Percentiles rank a stretch among this genome's conserved stretches.
Evolutionary conservation across 2,329 filamentous ascomycete species (phyloP).

Genomic region (Apiospora koreana): DNA sequence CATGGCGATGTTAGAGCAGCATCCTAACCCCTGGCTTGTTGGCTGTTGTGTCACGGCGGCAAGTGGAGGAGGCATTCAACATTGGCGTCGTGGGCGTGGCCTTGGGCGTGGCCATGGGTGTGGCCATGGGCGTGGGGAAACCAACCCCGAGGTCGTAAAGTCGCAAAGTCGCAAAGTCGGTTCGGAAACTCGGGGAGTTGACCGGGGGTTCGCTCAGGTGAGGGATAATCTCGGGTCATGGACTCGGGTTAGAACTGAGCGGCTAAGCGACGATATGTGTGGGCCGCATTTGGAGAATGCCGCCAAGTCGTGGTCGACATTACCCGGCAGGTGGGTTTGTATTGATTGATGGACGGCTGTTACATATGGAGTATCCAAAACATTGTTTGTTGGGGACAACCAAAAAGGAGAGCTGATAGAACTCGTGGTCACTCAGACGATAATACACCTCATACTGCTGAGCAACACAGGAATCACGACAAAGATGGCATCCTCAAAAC

Average conservation of each 20-base stretch:
- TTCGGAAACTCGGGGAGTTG: background rate
- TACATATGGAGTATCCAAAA: background rate
- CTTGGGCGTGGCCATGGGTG: no score
- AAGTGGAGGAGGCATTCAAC: background rate
- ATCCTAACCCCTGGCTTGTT: background rate
- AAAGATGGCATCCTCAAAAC: slow-evolving; percentile 26
- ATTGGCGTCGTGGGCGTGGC: no score
- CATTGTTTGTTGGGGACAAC: background rate
- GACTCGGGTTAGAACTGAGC: background rate
- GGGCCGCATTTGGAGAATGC: background rate
- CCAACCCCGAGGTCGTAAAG: background rate
- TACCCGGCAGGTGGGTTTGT: background rate
- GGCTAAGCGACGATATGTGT: background rate
- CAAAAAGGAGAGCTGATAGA: background rate
- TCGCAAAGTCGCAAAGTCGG: no score
- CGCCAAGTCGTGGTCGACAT: background rate
- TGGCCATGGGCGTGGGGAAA: background rate
- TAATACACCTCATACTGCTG: background rate
- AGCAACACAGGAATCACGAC: background rate
- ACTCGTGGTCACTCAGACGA: no score
- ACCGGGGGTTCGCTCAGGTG: background rate
- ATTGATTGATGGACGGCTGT: background rate
- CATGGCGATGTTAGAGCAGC: background rate
- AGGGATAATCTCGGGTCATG: background rate
- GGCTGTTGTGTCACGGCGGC: background rate